Conservation (phyloP, 805 yeast genomes). For the Kurtzmaniella fragi region DNA sequence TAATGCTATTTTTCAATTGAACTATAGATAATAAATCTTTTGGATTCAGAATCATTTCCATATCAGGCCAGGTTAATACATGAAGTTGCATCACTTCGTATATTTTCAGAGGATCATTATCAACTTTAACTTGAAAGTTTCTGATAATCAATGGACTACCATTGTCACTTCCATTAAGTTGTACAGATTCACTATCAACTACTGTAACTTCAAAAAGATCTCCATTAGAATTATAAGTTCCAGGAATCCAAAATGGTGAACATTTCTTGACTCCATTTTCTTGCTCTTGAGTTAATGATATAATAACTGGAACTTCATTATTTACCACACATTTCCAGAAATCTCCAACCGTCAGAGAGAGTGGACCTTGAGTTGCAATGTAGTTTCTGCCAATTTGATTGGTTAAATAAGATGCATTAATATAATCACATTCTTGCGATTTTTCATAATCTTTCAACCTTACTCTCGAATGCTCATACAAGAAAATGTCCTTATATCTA, state of each 20-base stretch:
- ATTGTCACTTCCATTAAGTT: conserved; percentile 7
- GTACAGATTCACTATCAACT: conserved; percentile 12
- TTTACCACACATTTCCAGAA: conserved; percentile 77
- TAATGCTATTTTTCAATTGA: conserved; percentile 19
- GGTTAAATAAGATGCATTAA: conserved; percentile 78
- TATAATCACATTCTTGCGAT: conserved; percentile 48
- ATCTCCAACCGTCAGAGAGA: conserved; percentile 66
- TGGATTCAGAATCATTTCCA: conserved; percentile 56
- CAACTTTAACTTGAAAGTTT: conserved; percentile 38
- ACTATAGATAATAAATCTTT: conserved; percentile 50
- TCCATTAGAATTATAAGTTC: conserved; percentile 37
- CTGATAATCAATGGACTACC: conserved; percentile 27
- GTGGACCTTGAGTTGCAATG: conserved; percentile 91
- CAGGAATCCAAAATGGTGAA: conserved; percentile 68
- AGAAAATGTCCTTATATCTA: conserved; percentile 83
- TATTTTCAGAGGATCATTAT: conserved; percentile 9
- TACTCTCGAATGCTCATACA: conserved; percentile 83
- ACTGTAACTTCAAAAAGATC: conserved; percentile 21
- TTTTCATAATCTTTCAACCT: conserved; percentile 32
- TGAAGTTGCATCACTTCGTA: conserved; percentile 71
- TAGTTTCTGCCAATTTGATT: conserved; percentile 29
- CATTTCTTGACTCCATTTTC: conserved; percentile 83
- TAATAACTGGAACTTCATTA: conserved; percentile 57
- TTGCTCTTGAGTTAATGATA: conserved; percentile 69
- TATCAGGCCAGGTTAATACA: conserved; percentile 78